Base-by-base conservation (phyloP, 2,329 filamentous ascomycete genomes). In the Sphaerostilbella broomeana region DNA sequence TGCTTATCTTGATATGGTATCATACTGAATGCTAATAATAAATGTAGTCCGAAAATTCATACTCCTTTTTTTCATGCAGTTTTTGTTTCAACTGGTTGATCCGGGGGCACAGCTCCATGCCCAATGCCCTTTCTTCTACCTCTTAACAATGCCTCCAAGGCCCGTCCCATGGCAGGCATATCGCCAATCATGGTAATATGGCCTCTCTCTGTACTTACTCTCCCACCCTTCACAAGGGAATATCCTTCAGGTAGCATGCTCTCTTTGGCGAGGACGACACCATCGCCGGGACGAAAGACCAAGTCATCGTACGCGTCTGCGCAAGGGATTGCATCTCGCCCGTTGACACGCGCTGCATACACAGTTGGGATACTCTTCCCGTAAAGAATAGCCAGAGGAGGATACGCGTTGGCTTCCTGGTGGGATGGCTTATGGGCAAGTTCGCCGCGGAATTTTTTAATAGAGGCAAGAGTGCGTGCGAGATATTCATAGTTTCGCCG, bases 111-210 rank as follows among this genome's bases (percentile, higher is more conserved):
- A 8, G 28, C 28, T 2, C 41, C 34, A 32, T 34, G 32, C 17
- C 88, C 87, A 49, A 94, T 84, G 0, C 87, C 83, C 58, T 80
- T 84, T 44, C 63, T 67, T 38, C 85, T 70, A 1, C 81, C 88
- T 40, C 73, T 70, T 0, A 80, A 55, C 11, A 95, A 60, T 9
- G 84, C 85, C 50, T 70, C 68, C 22, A 95, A 59, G 47, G 84
- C 88, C 51, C 70, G 73, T 0, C 87, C 88, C 1, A 95, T 81
- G 0, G 82, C 86, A 46, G 85, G 79, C 47, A 95, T 58, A 64
- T 95, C 89, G 1, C 89, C 89, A 21, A 95, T 61, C 54, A 97
- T 70, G 1, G 85, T 88, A 24, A 95, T 82, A 64, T 97, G 90
- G 0, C 90, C 89, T 3, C 87, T 71, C 48, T 94, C 86, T 38